These are phyloP conservation scores for Glycyrrhiza uralensis DNA, from an alignment of 306 rosid genomes.

Conservation along the genomic window DNA sequence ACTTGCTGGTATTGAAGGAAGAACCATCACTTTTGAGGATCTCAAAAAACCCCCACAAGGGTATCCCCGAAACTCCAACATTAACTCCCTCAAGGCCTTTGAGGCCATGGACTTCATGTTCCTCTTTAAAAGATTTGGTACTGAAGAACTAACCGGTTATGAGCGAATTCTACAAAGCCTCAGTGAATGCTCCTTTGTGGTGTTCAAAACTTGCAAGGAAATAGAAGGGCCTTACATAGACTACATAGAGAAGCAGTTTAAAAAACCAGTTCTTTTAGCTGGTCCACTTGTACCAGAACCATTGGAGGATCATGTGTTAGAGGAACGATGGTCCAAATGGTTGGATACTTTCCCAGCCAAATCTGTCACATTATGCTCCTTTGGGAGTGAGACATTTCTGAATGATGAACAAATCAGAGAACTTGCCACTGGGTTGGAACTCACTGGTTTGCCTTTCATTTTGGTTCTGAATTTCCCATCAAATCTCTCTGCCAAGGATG, in stretches of 20 bases:
- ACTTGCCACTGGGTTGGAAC: conserved; percentile 43
- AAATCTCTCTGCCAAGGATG: not conserved
- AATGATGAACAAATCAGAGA: conserved; percentile 40
- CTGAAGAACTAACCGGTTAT: conserved; percentile 30
- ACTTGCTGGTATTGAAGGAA: conserved; percentile 7
- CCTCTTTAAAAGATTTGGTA: conserved; percentile 17
- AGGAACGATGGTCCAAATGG: conserved; percentile 41
- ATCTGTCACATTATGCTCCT: conserved; percentile 44
- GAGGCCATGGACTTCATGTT: conserved; percentile 39
- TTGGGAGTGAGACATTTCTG: conserved; percentile 59
- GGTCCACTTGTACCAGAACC: conserved; percentile 54
- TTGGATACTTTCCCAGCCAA: conserved; percentile 22
- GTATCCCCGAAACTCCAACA: conserved; percentile 16
- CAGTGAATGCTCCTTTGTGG: conserved; percentile 22
- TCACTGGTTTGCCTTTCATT: conserved; percentile 41
- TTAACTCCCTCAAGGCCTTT: conserved; percentile 29
- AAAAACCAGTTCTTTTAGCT: conserved; percentile 24
- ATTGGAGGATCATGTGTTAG: conserved; percentile 6
- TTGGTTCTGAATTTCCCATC: conserved; percentile 45
- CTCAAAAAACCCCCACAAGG: conserved; percentile 39
- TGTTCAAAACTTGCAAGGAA: conserved; percentile 37
- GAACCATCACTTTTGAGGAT: conserved; percentile 20
- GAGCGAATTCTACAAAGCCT: conserved; percentile 31
- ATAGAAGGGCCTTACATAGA: conserved; percentile 42
- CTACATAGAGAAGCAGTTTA: conserved; percentile 27